These are phyloP conservation scores for Mucor circinelloides DNA, from an alignment of 371 early-diverging fungal species.

Conservation along the genomic window DNA sequence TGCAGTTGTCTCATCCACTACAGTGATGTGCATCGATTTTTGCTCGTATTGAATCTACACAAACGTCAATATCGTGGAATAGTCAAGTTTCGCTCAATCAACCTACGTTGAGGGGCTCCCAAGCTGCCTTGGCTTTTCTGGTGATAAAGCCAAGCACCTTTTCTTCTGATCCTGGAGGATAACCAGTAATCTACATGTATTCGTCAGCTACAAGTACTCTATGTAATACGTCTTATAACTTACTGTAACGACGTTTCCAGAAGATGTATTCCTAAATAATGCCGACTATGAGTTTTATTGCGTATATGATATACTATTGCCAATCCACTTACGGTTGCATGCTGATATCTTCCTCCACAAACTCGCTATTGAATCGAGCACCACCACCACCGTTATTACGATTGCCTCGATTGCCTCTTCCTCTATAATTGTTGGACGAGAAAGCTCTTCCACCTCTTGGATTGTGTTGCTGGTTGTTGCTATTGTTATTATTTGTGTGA, in stretches of 20 bases:
- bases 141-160: conserved; percentile 38
- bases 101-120: conserved; percentile 42
- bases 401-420: conserved; percentile 10
- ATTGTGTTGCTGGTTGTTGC: neutral
- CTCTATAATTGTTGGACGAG: conserved; percentile 11
- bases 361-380: conserved; percentile 32
- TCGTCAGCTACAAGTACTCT: neutral
- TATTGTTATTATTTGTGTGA: neutral
- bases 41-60: conserved; percentile 19
- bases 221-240: no score
- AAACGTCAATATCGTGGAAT: neutral
- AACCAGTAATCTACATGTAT: conserved; percentile 36
- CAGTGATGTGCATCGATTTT: conserved; percentile 27
- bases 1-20: conserved; percentile 23
- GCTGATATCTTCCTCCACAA: conserved; percentile 44
- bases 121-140: conserved; percentile 37
- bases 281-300: neutral
- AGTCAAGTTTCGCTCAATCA: neutral
- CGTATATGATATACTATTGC: neutral
- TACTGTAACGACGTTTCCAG: conserved; percentile 24
- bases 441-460: conserved; percentile 19
- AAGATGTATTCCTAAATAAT: conserved; percentile 8
- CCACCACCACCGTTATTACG: conserved; percentile 6
- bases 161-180: conserved; percentile 36
- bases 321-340: conserved; percentile 28